A percentile compares a stretch with the other conserved stretches of the same genome.
Evolutionary conservation across 257 asterid genomes (phyloP).

Genomic region (Fraxinus americana): DNA sequence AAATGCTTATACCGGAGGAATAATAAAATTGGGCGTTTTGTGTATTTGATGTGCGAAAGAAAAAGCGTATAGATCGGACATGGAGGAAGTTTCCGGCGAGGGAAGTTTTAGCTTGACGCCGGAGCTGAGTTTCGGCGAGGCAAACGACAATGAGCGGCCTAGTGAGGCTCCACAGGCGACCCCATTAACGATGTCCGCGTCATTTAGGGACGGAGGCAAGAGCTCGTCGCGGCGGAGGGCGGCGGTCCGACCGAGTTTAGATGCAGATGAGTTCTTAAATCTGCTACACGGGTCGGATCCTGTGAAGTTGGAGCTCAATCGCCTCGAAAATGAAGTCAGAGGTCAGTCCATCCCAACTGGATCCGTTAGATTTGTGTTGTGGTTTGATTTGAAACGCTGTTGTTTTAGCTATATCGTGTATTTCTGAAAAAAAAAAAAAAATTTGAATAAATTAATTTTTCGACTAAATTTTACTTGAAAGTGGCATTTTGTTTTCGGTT

Average conservation of each 20-base stretch:
- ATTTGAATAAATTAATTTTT: too few relatives aligned
- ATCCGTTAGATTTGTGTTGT: conserved; percentile 61
- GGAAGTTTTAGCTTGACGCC: conserved; percentile 48
- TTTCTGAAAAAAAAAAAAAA: neutral
- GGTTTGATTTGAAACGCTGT: conserved; percentile 33
- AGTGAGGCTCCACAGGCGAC: conserved; percentile 35
- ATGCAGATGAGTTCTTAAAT: conserved; percentile 90
- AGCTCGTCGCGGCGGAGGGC: conserved; percentile 76
- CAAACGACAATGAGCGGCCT: conserved; percentile 51
- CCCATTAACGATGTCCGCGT: conserved; percentile 68
- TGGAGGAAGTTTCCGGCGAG: conserved; percentile 89
- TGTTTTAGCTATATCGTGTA: conserved; percentile 14
- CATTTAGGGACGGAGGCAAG: conserved; percentile 71
- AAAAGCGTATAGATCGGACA: conserved; percentile 59
- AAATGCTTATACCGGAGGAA: neutral
- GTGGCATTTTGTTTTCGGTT: conserved; percentile 1
- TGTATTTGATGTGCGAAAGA: conserved; percentile 49
- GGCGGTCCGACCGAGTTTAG: conserved; percentile 82
- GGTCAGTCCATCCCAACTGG: conserved; percentile 74
- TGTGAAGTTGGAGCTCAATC: conserved; percentile 99
- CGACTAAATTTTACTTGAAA: neutral
- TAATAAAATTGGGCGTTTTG: conserved; percentile 8
- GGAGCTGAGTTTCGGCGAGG: conserved; percentile 55
- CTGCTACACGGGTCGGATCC: conserved; percentile 99
- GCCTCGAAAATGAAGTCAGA: conserved; percentile 98